phyloP scores from a whole-genome alignment of 306 rosid species.

The Arachis hypogaea region DNA sequence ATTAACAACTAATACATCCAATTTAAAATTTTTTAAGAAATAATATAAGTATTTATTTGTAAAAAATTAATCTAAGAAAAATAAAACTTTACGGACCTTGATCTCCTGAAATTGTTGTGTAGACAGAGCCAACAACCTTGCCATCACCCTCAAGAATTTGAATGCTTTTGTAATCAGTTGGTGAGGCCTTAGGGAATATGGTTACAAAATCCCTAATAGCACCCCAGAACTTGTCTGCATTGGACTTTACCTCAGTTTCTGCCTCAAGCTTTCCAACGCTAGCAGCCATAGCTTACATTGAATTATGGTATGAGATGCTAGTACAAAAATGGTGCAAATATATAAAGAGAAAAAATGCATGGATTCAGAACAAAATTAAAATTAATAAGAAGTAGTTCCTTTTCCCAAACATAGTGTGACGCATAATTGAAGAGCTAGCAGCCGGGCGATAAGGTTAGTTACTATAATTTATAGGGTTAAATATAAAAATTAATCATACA shows the following conservation, averaged over 20 bases:
- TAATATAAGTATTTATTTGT: too few species aligned
- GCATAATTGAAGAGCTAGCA: too few species aligned
- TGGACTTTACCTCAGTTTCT: conserved; percentile 41
- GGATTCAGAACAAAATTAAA: background rate
- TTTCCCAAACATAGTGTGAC: too few species aligned
- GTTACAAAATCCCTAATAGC: conserved; percentile 32
- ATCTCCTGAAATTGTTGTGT: conserved; percentile 53
- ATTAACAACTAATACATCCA: too few species aligned
- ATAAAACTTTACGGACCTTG: conserved; percentile 43
- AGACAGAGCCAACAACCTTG: conserved; percentile 68
- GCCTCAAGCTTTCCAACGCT: conserved; percentile 47
- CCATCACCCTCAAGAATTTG: conserved; percentile 81
- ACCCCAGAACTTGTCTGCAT: conserved; percentile 44
- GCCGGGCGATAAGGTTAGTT: too few species aligned
- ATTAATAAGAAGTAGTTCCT: too few species aligned
- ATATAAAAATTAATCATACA: too few species aligned
- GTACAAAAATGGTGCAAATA: background rate
- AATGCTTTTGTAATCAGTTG: conserved; percentile 77
- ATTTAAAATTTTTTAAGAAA: too few species aligned
- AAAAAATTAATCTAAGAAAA: too few species aligned
- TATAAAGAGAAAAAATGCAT: background rate
- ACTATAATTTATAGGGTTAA: too few species aligned
- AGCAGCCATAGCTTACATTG: conserved; percentile 35
- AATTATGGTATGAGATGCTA: background rate
- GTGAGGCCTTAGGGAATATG: conserved; percentile 47